Conservation (phyloP, 83 land plant genomes). For the Larix sibirica region DNA sequence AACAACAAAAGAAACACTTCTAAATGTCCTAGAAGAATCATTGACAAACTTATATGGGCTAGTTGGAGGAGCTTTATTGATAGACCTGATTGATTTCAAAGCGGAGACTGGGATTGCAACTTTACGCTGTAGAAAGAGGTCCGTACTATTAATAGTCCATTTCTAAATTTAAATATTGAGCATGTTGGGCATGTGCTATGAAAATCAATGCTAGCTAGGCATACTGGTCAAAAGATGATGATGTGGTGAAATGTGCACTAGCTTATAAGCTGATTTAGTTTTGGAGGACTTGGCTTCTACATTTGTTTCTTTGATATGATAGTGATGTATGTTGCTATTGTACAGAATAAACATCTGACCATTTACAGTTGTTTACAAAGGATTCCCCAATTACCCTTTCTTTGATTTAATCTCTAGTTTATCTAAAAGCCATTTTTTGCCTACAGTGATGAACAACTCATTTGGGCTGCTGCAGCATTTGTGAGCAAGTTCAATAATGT, state of each 20-base stretch:
- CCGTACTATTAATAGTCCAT: background rate
- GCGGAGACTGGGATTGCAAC: slow-evolving; percentile 14
- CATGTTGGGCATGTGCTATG: background rate
- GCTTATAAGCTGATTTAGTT: background rate
- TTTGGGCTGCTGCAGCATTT: slow-evolving; percentile 42
- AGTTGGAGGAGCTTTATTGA: slow-evolving; percentile 25
- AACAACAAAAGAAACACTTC: slow-evolving; percentile 16
- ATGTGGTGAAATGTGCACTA: no score
- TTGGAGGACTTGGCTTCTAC: background rate
- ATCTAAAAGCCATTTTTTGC: background rate
- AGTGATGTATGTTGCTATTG: background rate
- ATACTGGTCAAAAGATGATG: background rate
- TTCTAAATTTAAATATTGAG: background rate
- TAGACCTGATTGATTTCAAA: slow-evolving; percentile 24
- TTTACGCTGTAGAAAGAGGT: slow-evolving; percentile 30
- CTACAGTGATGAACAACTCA: slow-evolving; percentile 36
- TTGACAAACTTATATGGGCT: slow-evolving; percentile 22
- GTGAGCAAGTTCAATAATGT: slow-evolving; percentile 31
- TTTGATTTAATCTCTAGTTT: background rate
- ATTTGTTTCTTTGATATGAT: background rate
- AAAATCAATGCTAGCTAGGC: background rate
- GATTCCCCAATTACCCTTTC: background rate
- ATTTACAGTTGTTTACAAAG: background rate
- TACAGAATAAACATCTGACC: background rate
- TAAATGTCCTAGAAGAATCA: slow-evolving; percentile 24